These are phyloP conservation scores for Tylopilus subfusipes DNA, from an alignment of 768 basidiomycete species.

Conservation along the genomic window DNA sequence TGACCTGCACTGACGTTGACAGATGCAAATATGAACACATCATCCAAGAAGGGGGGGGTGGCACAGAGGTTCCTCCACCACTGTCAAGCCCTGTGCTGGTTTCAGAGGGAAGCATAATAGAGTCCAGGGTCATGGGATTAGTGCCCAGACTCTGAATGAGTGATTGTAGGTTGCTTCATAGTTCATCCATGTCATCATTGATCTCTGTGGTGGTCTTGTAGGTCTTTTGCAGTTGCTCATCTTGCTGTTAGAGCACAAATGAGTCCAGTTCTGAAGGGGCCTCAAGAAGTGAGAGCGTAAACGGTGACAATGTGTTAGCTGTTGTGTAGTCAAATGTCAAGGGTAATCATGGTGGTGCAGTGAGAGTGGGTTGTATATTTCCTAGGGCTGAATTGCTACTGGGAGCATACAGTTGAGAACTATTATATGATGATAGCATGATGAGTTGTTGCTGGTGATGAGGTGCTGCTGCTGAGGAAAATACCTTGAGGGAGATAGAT, in stretches of 20 bases:
- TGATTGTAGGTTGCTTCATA: constrained; percentile 65
- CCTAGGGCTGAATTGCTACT: not conserved
- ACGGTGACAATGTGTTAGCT: constrained; percentile 21
- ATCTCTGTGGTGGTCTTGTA: constrained; percentile 65
- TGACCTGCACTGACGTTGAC: constrained; percentile 1
- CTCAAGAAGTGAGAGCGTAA: constrained; percentile 24
- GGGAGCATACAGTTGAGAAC: constrained; percentile 8
- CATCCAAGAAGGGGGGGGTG: not conserved
- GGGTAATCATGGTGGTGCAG: constrained; percentile 13
- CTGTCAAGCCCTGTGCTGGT: constrained; percentile 4
- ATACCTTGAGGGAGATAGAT: constrained; percentile 21
- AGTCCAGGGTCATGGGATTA: constrained; percentile 40
- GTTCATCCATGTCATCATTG: constrained; percentile 65
- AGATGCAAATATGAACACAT: constrained; percentile 19
- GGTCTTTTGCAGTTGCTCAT: constrained; percentile 46
- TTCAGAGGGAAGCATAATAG: constrained; percentile 5
- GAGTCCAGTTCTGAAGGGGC: constrained; percentile 30
- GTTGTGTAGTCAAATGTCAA: constrained; percentile 22
- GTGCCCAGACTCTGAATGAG: constrained; percentile 70
- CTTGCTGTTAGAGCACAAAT: constrained; percentile 35
- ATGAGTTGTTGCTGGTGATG: constrained; percentile 25
- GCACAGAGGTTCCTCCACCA: not conserved
- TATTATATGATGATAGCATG: constrained; percentile 29
- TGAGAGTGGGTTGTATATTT: constrained; percentile 4
- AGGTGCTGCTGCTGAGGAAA: constrained; percentile 14